A percentile compares a stretch with the other conserved stretches of the same genome.
Conservation (phyloP, 495 filamentous ascomycete species). For the Penicillium lividum region DNA sequence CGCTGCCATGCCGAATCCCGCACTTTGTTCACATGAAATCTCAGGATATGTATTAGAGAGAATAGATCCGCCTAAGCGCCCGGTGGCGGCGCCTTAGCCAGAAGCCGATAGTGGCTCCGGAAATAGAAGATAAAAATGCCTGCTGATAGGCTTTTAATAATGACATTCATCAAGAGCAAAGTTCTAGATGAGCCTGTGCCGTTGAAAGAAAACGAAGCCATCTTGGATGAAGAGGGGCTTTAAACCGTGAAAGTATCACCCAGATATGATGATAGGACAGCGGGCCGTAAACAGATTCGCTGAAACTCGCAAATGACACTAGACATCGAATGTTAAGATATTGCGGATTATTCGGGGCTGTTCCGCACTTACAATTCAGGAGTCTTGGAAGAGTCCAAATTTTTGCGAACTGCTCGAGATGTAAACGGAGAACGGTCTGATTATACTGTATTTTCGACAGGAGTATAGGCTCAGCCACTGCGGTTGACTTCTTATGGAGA, state of each 20-base stretch:
- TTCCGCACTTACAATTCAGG: conserved; percentile 15
- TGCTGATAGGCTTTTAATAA: background rate
- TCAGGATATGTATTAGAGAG: background rate
- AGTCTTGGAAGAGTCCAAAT: conserved; percentile 22
- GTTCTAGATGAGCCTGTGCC: background rate
- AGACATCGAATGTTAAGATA: background rate
- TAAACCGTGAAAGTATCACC: conserved; percentile 19
- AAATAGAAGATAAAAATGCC: too few species aligned
- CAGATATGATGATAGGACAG: conserved; percentile 11
- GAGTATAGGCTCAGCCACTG: background rate
- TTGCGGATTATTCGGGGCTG: background rate
- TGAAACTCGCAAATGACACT: conserved; percentile 23
- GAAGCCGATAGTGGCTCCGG: too few species aligned
- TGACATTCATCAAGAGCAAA: background rate
- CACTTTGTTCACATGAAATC: background rate
- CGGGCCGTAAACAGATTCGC: conserved; percentile 11
- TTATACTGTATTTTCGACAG: conserved; percentile 13
- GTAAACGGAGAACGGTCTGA: conserved; percentile 16
- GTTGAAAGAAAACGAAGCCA: conserved; percentile 18
- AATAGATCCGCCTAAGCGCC: background rate
- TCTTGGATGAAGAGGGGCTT: conserved; percentile 21
- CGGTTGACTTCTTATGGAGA: conserved; percentile 18
- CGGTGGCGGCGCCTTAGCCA: background rate
- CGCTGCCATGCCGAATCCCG: background rate
- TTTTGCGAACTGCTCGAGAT: conserved; percentile 18